Conservation (phyloP, 2,329 filamentous ascomycete genomes). For the Ceratocystis albifundus region DNA sequence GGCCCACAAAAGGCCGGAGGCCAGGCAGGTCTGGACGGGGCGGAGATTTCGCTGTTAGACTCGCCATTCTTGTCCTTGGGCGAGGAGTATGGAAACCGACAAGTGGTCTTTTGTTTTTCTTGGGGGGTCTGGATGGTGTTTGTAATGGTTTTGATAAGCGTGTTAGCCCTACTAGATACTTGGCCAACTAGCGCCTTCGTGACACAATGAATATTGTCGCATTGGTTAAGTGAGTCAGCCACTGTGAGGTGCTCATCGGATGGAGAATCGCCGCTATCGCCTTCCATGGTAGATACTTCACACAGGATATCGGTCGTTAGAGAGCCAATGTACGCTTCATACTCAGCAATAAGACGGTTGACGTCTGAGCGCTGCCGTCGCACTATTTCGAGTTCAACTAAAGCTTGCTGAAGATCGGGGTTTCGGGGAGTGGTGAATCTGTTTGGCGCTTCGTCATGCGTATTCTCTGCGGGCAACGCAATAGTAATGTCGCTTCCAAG, state of each 20-base stretch:
- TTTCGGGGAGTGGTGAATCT: slow-evolving; percentile 17
- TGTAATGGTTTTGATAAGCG: slow-evolving; percentile 11
- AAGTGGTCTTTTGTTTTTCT: background rate
- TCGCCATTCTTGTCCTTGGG: background rate
- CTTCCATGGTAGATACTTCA: background rate
- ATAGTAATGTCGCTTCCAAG: slow-evolving; percentile 18
- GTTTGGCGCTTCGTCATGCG: background rate
- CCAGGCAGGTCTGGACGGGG: slow-evolving; percentile 19
- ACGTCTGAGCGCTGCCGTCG: slow-evolving; percentile 18
- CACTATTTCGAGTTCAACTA: slow-evolving; percentile 21
- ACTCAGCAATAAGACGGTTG: slow-evolving; percentile 15
- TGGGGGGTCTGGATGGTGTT: background rate
- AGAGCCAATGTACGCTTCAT: slow-evolving; percentile 21
- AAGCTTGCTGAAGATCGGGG: slow-evolving; percentile 19
- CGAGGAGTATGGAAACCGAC: slow-evolving; percentile 17
- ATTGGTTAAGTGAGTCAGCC: background rate
- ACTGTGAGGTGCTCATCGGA: background rate
- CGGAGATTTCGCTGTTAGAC: background rate
- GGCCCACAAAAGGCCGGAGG: slow-evolving; percentile 19
- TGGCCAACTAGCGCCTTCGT: slow-evolving; percentile 18
- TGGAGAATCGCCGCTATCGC: background rate
- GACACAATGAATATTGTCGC: slow-evolving; percentile 19
- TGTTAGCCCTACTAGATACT: slow-evolving; percentile 15
- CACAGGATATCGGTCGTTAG: slow-evolving; percentile 21
- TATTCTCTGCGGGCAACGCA: slow-evolving; percentile 13